Evolutionary conservation across 345 rosid species (phyloP), one percentile per base, ranked within the genome.

Genomic region (Viola odorata): DNA sequence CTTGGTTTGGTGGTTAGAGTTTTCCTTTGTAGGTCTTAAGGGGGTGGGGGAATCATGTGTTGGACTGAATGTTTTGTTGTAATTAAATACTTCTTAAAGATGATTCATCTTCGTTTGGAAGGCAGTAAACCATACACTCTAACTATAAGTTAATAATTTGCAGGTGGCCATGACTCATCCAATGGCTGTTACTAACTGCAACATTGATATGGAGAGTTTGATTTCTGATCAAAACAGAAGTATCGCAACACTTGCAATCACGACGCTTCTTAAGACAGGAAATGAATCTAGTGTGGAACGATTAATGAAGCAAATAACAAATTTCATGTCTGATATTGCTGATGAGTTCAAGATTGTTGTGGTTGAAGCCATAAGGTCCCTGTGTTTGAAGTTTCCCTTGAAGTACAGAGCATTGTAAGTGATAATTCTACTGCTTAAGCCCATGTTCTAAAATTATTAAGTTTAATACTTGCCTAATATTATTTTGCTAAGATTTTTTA

Each of bases 101-200:
- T 23, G 32, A 23, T 23, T 23, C 32, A 23, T 23, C 32, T 23
- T 23, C 32, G 32, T 23, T 23, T 23, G 32, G 32, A 23, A 23
- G 32, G 1, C 32, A n/a, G 32, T 23, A 23, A 23, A 23, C 32
- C 32, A 23, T n/a, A 23, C 32, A 23, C 1, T 23, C 32, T 23
- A 23, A 23, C 32, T 2, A 23, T 23, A 23, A 23, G 32, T 23
- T 23, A 2, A 23, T 23, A 23, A 65, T 58, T 66, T 71, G 58
- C 85, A 94, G 99, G 99, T 94, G 78, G 96, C 99, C 48, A 88
- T 94, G 99, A 87, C 91, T 38, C 99, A 94, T 84, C 99, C 99
- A 50, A 85, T 90, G 97, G 97, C 97, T 57, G 95, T 94, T 60
- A 88, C 97, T 66, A 94, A 84, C 86, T 94, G 99, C 89, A 92